Conservation (phyloP, 768 basidiomycete species). For the Tulasnella sp. region DNA sequence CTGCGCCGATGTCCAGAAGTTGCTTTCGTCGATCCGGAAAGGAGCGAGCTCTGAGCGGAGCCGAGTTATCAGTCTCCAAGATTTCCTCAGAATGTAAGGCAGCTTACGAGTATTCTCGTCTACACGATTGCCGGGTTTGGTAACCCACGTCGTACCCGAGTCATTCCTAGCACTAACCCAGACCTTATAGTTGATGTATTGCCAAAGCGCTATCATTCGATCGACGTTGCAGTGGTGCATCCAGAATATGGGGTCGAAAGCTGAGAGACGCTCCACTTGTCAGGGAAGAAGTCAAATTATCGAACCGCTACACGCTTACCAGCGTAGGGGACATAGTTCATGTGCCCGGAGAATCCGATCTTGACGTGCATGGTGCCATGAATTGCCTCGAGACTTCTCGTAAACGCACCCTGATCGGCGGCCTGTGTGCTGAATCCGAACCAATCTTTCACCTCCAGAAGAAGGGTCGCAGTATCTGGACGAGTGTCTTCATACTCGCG, state of each 20-base stretch:
- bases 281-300: neutral
- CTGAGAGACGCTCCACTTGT: neutral
- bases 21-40: neutral
- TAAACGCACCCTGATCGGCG: neutral
- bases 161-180: neutral
- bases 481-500: neutral
- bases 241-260: conserved; percentile 27
- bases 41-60: neutral
- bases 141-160: neutral
- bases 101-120: neutral
- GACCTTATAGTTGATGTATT: neutral
- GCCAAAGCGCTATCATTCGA: conserved; percentile 11
- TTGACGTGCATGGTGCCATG: conserved; percentile 15
- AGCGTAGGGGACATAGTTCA: neutral
- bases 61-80: neutral
- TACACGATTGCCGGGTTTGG: neutral
- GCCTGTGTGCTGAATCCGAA: neutral
- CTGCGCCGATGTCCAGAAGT: neutral
- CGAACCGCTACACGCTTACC: neutral
- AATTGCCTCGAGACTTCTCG: conserved; percentile 23
- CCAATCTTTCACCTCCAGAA: neutral
- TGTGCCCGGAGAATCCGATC: conserved; percentile 12
- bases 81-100: neutral
- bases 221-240: conserved; percentile 26
- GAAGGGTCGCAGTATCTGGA: neutral